Conservation (phyloP, 306 rosid genomes). For the Fragaria vesca region DNA sequence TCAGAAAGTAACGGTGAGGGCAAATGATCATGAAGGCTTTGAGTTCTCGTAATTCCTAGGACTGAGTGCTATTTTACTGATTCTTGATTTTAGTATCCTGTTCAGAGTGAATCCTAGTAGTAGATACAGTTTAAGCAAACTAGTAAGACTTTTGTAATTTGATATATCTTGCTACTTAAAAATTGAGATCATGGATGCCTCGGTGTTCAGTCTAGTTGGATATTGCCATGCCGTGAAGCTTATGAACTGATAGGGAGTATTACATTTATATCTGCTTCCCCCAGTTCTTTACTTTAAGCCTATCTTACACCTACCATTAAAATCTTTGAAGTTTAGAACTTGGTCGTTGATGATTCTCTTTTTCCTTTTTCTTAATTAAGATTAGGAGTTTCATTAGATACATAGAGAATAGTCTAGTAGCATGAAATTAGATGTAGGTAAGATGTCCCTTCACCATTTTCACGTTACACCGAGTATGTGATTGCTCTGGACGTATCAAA, state of each 20-base stretch:
- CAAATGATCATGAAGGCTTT: slow-evolving; percentile 38
- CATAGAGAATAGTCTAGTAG: background rate
- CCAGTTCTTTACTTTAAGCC: background rate
- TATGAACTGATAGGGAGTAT: background rate
- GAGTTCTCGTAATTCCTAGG: slow-evolving; percentile 11
- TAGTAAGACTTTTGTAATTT: background rate
- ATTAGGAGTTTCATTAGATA: background rate
- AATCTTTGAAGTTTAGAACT: background rate
- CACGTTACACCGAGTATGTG: background rate
- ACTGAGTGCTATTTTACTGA: background rate
- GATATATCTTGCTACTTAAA: background rate
- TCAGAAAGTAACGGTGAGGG: slow-evolving; percentile 59
- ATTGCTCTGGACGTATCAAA: background rate
- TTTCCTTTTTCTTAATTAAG: background rate
- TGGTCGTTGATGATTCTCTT: background rate
- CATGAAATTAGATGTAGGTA: background rate
- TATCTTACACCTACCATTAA: background rate
- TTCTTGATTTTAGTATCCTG: slow-evolving; percentile 1
- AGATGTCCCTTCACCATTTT: background rate
- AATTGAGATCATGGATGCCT: background rate
- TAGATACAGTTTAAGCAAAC: background rate
- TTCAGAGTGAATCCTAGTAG: background rate
- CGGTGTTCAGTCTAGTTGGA: background rate
- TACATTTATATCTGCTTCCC: background rate
- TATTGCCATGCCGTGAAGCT: background rate